Evolutionary conservation across 2,329 filamentous ascomycete species (phyloP), one percentile per base, ranked within the genome.

Genomic region (Myotisia sp.): DNA sequence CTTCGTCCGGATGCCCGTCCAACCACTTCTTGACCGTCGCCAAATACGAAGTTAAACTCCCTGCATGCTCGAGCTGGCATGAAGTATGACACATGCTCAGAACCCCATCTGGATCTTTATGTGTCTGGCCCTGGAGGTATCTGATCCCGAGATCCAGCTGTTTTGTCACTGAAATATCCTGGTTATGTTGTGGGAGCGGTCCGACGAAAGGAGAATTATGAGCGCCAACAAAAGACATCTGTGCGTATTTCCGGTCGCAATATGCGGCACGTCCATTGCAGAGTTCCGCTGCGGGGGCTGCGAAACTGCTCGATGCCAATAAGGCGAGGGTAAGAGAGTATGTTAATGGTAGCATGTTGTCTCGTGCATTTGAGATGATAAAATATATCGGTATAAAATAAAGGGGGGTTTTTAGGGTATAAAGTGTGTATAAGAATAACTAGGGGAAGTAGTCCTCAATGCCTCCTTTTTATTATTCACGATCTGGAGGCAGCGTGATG

Each of bases 191-290:
- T 1, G 63, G 62, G 6, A 64, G 46, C 33, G 60, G 44, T 26
- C 76, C 72, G 26, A 76, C 67, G 47, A 80, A 80, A 23, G 73
- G 67, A 9, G 68, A 70, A 56, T 81, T 68, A 55, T 81, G 77
- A 5, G 76, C 64, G 16, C 74, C 77, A 12, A 76, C 56, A 38
- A 70, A 67, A n/a, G 68, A 68, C 35, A 78, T 52, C 23, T 74
- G 64, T 41, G 71, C 70, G 56, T 77, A 79, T 26, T 51, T 55
- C 24, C 68, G 65, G 30, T 52, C 49, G 54, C 74, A 79, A 36
- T 72, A 67, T 24, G 63, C 62, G 1, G 64, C 46, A 34, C 65
- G 59, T 40, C 72, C 72, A 47, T 79, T 79, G 58, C 74, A 79
- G 42, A 50, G 37, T 5, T 22, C 27, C 34, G 41, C 23, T 10